phyloP scores from a whole-genome alignment of 371 early-diverging fungal genomes.

The Apophysomyces trapeziformis region DNA sequence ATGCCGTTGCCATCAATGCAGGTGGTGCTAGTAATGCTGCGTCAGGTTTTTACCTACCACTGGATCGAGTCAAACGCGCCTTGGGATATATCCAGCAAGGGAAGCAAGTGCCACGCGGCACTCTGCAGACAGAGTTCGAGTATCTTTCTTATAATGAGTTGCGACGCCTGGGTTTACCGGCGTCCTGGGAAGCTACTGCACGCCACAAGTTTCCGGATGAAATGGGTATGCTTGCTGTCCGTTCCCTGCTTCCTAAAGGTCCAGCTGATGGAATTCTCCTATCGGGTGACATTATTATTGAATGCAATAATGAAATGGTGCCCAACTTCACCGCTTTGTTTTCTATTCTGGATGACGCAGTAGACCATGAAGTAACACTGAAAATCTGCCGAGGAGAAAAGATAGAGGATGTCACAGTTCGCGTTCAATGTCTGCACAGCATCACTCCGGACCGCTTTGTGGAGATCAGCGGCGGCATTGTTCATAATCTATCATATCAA shows the following conservation, averaged over 20 bases:
- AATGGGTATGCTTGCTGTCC: constrained; percentile 79
- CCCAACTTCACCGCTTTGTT: constrained; percentile 77
- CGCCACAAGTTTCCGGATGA: constrained; percentile 63
- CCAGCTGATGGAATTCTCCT: constrained; percentile 67
- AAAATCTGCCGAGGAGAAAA: constrained; percentile 74
- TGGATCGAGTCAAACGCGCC: constrained; percentile 70
- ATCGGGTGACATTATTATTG: constrained; percentile 75
- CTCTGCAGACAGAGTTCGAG: constrained; percentile 73
- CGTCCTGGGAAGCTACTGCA: constrained; percentile 63
- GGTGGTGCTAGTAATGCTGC: constrained; percentile 64
- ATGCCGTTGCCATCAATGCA: constrained; percentile 71
- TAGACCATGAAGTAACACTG: constrained; percentile 62
- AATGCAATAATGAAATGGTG: constrained; percentile 62
- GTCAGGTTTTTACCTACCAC: constrained; percentile 60
- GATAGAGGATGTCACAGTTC: constrained; percentile 52
- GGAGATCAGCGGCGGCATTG: constrained; percentile 85
- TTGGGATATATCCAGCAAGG: constrained; percentile 64
- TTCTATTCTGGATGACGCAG: constrained; percentile 65
- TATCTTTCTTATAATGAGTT: constrained; percentile 67
- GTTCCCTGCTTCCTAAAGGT: constrained; percentile 72
- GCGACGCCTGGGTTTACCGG: constrained; percentile 61
- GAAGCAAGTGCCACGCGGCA: constrained; percentile 71
- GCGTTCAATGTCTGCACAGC: constrained; percentile 77
- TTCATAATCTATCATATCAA: constrained; percentile 86
- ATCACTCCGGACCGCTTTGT: constrained; percentile 77